A percentile compares a stretch with the other conserved stretches of the same genome.
Evolutionary conservation across 164 flowering plant species (phyloP).

Genomic region (Chimonanthus salicifolius): DNA sequence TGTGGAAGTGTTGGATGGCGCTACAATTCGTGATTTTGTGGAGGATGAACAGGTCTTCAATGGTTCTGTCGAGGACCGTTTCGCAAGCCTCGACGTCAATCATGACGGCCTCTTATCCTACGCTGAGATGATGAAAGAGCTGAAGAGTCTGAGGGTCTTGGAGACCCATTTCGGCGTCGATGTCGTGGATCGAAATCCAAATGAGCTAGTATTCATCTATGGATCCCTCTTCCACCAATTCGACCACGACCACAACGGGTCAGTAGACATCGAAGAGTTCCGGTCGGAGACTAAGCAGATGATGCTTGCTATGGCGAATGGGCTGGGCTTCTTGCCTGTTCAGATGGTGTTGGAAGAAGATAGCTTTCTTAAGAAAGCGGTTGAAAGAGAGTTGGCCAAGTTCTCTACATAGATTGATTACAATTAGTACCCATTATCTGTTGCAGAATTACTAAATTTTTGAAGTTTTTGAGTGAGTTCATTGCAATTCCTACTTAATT

Average conservation of each 20-base stretch:
- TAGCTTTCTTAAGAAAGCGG: constrained; percentile 53
- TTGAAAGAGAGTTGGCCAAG: constrained; percentile 26
- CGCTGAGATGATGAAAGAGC: too few relatives aligned
- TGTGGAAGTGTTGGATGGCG: constrained; percentile 28
- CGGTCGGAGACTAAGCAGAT: constrained; percentile 36
- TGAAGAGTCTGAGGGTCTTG: constrained; percentile 6
- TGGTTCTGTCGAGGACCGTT: constrained; percentile 27
- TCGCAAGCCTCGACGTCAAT: constrained; percentile 32
- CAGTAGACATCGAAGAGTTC: constrained; percentile 35
- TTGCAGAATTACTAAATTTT: too few relatives aligned
- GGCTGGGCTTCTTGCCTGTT: constrained; percentile 47
- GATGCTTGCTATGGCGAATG: constrained; percentile 47
- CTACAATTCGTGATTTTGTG: constrained; percentile 33
- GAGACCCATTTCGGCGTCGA: constrained; percentile 17
- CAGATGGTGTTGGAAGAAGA: constrained; percentile 39
- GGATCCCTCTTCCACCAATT: background rate
- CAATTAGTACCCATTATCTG: too few relatives aligned
- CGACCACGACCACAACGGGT: constrained; percentile 29
- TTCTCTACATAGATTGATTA: background rate
- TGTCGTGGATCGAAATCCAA: constrained; percentile 24
- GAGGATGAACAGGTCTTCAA: constrained; percentile 33
- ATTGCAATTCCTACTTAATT: too few relatives aligned
- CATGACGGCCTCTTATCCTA: constrained; percentile 33
- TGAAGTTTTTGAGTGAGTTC: too few relatives aligned
- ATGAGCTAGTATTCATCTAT: background rate